Evolutionary conservation across 2,329 filamentous ascomycete genomes (phyloP), one percentile per base, ranked within the genome.

Genomic region (Fusarium humuli): DNA sequence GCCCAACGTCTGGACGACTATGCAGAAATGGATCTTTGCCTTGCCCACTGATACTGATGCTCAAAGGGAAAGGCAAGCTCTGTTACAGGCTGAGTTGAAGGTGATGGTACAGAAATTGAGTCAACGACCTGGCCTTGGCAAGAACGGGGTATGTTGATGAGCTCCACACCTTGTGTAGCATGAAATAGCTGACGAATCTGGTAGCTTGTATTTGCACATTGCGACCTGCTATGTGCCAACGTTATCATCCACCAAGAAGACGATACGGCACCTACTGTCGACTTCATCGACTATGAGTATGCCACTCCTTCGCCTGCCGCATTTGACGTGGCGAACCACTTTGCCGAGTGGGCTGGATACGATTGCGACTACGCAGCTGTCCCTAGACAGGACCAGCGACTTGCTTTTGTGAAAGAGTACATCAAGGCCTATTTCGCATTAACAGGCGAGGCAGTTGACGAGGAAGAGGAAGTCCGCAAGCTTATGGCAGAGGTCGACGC

Each of bases 251-350:
- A 93, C 71, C 77, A 76, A 46, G 72, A 80, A 30, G 75, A 73
- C 27, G 74, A 79, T 16, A 76, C 81, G 30, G 79, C 73, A 55
- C 72, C 79, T 34, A 78, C 84, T 25, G 83, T 87, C 50, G 85
- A 88, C 77, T 98, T 99, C 81, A 99, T 99, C 79, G 96, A 99
- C 82, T 99, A 98, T 83, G 96, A 99, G 81, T 99, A 99, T 81
- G 94, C 94, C 16, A 96, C 94, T 7, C 94, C 96, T 4, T 95
- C 94, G 1, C 95, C 95, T 3, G 94, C 94, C 6, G 94, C 95
- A 3, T 99, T 99, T 81, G 96, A 99, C 79, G 90, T 99, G 73
- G 92, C 95, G 53, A 99, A 99, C 82, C 96, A 99, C 84, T 97
- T 99, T 78, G 94, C 96, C 49, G 96, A 99, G 82, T 99, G 96